These are phyloP conservation scores for Aspergillus chevalieri DNA, from an alignment of 2,329 filamentous ascomycete genomes.

Conservation along the genomic window DNA sequence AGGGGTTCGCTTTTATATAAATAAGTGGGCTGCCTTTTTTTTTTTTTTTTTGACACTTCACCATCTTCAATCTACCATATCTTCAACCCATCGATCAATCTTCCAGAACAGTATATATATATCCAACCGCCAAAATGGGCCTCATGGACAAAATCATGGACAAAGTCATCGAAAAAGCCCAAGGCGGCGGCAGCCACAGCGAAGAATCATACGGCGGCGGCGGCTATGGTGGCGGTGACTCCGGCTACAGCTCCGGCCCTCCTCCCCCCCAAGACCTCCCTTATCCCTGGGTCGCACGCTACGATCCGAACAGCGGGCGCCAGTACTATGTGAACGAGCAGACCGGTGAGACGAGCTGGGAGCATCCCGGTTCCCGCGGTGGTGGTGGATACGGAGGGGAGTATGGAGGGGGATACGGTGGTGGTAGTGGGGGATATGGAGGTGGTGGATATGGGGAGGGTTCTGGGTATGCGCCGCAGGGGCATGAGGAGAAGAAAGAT, in stretches of 20 bases:
- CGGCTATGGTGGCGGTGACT: conserved; percentile 1
- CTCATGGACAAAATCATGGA: conserved; percentile 25
- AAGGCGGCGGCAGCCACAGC: neutral
- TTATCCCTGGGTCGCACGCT: conserved; percentile 42
- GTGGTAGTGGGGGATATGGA: conserved; percentile 16
- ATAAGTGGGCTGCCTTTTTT: neutral
- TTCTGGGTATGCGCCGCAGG: conserved; percentile 7
- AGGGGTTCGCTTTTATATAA: neutral
- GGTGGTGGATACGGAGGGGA: conserved; percentile 3
- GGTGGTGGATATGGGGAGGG: conserved; percentile 7
- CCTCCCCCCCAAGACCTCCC: conserved; percentile 17
- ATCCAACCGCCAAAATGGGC: conserved; percentile 12
- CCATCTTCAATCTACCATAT: neutral
- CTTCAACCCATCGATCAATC: neutral
- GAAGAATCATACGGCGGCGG: neutral
- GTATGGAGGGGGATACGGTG: conserved; percentile 6
- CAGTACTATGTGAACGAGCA: conserved; percentile 45
- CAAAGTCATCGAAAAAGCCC: conserved; percentile 14
- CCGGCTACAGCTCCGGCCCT: conserved; percentile 1
- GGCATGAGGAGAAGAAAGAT: conserved; percentile 21
- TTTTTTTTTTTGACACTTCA: neutral
- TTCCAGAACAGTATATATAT: neutral
- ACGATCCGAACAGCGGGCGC: conserved; percentile 35
- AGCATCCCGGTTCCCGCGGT: conserved; percentile 24
- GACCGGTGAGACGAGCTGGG: conserved; percentile 39